Evolutionary conservation across 805 yeast genomes (phyloP).

Genomic region (Sungouiella thailandica): DNA sequence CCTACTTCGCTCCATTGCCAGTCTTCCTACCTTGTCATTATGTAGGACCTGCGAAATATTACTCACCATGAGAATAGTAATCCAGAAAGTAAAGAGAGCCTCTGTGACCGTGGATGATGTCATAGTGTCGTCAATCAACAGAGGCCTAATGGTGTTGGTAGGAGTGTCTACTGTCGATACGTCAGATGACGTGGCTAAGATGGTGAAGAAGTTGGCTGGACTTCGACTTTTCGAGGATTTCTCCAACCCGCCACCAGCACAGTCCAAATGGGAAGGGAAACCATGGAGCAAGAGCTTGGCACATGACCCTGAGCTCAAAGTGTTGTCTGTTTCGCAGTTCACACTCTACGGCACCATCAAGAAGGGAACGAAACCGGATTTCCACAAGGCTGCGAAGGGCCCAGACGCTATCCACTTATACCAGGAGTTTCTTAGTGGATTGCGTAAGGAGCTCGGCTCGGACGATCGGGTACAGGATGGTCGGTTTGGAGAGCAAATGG

Average conservation of each 20-base stretch:
- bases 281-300: conserved; percentile 72
- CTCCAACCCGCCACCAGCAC: conserved; percentile 37
- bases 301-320: conserved; percentile 62
- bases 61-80: conserved; percentile 70
- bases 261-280: conserved; percentile 43
- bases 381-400: conserved; percentile 89
- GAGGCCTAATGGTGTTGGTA: conserved; percentile 75
- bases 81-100: conserved; percentile 85
- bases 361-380: conserved; percentile 94
- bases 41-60: not conserved
- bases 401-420: conserved; percentile 46
- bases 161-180: conserved; percentile 83
- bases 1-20: too few species aligned
- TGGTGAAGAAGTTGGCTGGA: conserved; percentile 61
- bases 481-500: conserved; percentile 96
- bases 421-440: conserved; percentile 44
- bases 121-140: conserved; percentile 67
- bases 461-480: conserved; percentile 75
- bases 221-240: conserved; percentile 70
- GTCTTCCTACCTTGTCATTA: not conserved
- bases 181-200: conserved; percentile 60
- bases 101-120: conserved; percentile 77
- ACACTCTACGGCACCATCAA: conserved; percentile 80
- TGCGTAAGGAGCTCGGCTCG: conserved; percentile 51
- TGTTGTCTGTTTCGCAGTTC: conserved; percentile 88